A percentile compares a stretch with the other conserved stretches of the same genome.
Evolutionary conservation across 2,329 filamentous ascomycete genomes (phyloP).

Genomic region (Verticillium longisporum): DNA sequence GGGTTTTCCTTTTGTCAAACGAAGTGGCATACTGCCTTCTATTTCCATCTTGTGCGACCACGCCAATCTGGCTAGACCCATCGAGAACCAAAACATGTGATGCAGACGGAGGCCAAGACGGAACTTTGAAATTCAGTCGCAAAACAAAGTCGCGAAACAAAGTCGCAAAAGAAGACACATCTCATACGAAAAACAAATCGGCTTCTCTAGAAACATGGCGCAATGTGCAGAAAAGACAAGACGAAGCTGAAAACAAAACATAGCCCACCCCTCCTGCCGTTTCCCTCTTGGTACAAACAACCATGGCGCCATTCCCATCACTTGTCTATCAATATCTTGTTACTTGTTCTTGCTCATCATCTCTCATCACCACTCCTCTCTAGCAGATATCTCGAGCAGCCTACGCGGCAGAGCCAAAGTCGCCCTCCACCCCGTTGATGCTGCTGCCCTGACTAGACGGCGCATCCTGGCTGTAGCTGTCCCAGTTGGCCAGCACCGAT

Average conservation of each 20-base stretch:
- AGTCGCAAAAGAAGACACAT: neutral
- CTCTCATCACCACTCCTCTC: neutral
- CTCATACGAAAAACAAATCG: neutral
- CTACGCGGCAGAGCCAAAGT: conserved; percentile 33
- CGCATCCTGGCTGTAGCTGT: conserved; percentile 57
- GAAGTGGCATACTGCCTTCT: neutral
- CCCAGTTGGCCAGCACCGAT: conserved; percentile 80
- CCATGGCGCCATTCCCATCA: conserved; percentile 1
- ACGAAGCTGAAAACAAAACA: neutral
- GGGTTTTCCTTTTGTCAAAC: neutral
- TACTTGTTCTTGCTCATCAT: neutral
- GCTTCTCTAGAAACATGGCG: neutral
- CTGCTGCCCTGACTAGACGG: conserved; percentile 23
- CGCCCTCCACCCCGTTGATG: conserved; percentile 30
- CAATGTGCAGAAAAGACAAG: neutral
- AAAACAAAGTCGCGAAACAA: neutral
- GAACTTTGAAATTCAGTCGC: too few species aligned
- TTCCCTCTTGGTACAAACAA: conserved; percentile 1
- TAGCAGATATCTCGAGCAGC: neutral
- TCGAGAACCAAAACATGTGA: too few species aligned
- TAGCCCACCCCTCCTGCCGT: too few species aligned
- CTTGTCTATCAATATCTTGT: neutral
- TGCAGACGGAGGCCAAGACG: too few species aligned
- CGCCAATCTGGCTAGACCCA: neutral
- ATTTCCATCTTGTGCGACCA: neutral